Conservation (phyloP, 345 rosid genomes). For the Brassica nigra region DNA sequence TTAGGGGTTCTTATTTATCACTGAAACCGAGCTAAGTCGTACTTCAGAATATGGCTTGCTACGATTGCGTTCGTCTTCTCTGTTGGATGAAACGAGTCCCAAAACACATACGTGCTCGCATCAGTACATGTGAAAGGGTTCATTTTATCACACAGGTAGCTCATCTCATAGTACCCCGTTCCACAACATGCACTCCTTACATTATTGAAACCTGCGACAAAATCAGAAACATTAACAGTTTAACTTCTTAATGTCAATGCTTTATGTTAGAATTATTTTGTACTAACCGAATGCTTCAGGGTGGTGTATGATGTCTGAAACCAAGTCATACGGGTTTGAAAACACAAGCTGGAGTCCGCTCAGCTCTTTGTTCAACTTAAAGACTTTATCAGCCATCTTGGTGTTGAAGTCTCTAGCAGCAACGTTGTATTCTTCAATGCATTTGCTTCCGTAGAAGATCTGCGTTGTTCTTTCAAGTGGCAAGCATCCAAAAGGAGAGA, state of each 20-base stretch:
- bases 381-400: conserved; percentile 44
- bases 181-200: conserved; percentile 68
- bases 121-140: conserved; percentile 66
- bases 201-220: conserved; percentile 56
- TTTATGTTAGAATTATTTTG: not conserved
- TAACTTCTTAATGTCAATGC: not conserved
- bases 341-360: conserved; percentile 50
- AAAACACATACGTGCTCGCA: conserved; percentile 57
- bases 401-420: conserved; percentile 66
- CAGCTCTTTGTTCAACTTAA: conserved; percentile 50
- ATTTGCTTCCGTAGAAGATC: conserved; percentile 46
- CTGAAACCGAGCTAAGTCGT: conserved; percentile 45
- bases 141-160: conserved; percentile 54
- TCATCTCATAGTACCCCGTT: conserved; percentile 64
- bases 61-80: conserved; percentile 56
- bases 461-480: conserved; percentile 79
- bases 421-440: conserved; percentile 59
- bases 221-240: not conserved
- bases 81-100: conserved; percentile 78
- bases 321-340: conserved; percentile 47
- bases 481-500: conserved; percentile 86
- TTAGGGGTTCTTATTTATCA: conserved; percentile 23
- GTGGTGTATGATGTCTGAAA: conserved; percentile 54
- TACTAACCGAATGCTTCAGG: conserved; percentile 62
- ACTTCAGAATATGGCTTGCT: conserved; percentile 46